A percentile compares a stretch with the other conserved stretches of the same genome.
These are phyloP conservation scores for Sporothrix protearum DNA, from an alignment of 2,329 filamentous ascomycete species.

Conservation along the genomic window DNA sequence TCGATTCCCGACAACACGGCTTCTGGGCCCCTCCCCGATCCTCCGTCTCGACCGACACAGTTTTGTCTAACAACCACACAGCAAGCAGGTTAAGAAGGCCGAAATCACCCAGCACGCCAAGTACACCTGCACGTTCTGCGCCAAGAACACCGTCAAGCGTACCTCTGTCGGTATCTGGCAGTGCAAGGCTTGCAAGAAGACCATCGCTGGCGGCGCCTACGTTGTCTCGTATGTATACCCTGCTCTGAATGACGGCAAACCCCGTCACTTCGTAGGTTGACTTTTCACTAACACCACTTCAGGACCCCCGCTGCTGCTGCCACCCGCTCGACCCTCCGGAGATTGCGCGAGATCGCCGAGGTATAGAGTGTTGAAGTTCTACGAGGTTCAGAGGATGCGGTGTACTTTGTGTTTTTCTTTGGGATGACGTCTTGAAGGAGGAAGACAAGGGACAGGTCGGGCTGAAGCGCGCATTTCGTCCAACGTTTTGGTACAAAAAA, in stretches of 20 bases:
- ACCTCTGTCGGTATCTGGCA: slow-evolving; percentile 65
- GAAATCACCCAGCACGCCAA: slow-evolving; percentile 96
- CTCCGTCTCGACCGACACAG: not conserved
- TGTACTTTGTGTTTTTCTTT: slow-evolving; percentile 10
- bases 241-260: not conserved
- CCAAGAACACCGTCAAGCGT: slow-evolving; percentile 91
- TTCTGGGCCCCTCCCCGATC: not conserved
- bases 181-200: slow-evolving; percentile 94
- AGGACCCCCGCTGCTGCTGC: slow-evolving; percentile 91
- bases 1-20: not conserved
- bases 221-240: slow-evolving; percentile 78
- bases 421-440: slow-evolving; percentile 17
- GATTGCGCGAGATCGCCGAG: slow-evolving; percentile 96
- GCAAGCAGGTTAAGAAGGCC: slow-evolving; percentile 99
- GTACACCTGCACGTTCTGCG: slow-evolving; percentile 98
- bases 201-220: slow-evolving; percentile 89
- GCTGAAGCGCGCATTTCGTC: slow-evolving; percentile 11
- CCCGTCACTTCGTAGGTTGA: no score
- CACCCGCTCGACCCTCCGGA: slow-evolving; percentile 92
- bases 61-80: slow-evolving; percentile 36
- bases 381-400: slow-evolving; percentile 3
- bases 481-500: slow-evolving; percentile 12
- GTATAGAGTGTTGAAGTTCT: slow-evolving; percentile 57
- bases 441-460: slow-evolving; percentile 10
- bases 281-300: slow-evolving; percentile 24